phyloP scores from a whole-genome alignment of 306 rosid species.

The Gastrolobium villosum region DNA sequence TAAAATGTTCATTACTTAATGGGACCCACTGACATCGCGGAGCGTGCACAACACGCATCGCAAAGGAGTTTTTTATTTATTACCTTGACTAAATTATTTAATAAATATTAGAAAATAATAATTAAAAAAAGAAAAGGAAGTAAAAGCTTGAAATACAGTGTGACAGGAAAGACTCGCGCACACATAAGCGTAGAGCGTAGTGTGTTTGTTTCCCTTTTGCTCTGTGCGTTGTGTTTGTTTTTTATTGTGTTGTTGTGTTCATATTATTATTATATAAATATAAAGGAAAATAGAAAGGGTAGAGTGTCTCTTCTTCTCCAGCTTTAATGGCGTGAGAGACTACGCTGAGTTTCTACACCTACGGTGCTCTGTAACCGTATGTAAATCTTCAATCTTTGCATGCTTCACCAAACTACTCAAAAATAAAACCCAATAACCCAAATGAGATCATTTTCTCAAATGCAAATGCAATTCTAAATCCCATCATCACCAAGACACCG shows the following conservation, averaged over 20 bases:
- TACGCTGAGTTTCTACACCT: constrained; percentile 45
- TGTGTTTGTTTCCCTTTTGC: constrained; percentile 11
- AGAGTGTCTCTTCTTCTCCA: constrained; percentile 57
- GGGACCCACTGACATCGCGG: constrained; percentile 27
- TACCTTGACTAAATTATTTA: neutral
- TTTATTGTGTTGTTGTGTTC: neutral
- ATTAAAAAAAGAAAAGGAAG: neutral
- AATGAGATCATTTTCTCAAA: constrained; percentile 10
- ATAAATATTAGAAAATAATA: neutral
- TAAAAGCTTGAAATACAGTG: constrained; percentile 32
- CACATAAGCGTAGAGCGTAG: neutral
- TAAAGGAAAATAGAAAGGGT: constrained; percentile 27
- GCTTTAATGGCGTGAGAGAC: constrained; percentile 63
- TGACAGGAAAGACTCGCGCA: constrained; percentile 33
- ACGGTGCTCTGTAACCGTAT: constrained; percentile 54
- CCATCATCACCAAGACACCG: constrained; percentile 9
- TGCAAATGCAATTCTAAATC: constrained; percentile 36
- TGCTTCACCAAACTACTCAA: constrained; percentile 63
- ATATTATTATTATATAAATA: neutral
- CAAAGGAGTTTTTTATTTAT: constrained; percentile 1
- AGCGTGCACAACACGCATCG: constrained; percentile 49
- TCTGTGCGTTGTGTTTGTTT: neutral
- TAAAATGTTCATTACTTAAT: neutral
- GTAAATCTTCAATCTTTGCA: constrained; percentile 65
- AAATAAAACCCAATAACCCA: constrained; percentile 30